A percentile compares a stretch with the other conserved stretches of the same genome.
These are phyloP conservation scores for Macrolepiota dolichaula DNA, from an alignment of 768 basidiomycete species.

Conservation along the genomic window DNA sequence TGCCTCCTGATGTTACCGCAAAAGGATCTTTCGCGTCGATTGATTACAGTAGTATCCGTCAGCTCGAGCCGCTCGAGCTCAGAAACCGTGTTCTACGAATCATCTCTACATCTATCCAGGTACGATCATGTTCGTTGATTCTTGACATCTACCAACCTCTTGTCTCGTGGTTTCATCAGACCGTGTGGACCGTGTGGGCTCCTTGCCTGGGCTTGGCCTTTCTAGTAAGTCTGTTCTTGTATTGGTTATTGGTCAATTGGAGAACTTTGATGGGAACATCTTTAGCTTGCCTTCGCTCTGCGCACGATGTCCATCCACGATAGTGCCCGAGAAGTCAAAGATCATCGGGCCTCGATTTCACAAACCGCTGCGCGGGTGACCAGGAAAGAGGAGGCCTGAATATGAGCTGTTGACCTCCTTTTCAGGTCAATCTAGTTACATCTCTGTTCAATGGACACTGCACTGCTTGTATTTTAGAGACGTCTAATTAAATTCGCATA, in stretches of 20 bases:
- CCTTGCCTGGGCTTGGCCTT: constrained; percentile 66
- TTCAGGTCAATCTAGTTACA: not conserved
- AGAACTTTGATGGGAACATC: not conserved
- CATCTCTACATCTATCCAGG: constrained; percentile 64
- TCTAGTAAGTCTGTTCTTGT: constrained; percentile 37
- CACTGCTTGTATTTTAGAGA: not conserved
- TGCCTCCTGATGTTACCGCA: constrained; percentile 47
- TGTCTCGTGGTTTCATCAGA: constrained; percentile 31
- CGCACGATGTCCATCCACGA: constrained; percentile 21
- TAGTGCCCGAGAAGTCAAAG: not conserved
- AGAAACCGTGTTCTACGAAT: constrained; percentile 45
- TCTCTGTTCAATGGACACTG: not conserved
- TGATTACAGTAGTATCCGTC: constrained; percentile 49
- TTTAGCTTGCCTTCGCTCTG: constrained; percentile 38
- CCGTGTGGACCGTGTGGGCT: constrained; percentile 70
- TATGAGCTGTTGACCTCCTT: not conserved
- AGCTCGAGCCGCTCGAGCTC: constrained; percentile 42
- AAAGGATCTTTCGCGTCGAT: constrained; percentile 43
- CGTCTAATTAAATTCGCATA: too few relatives aligned
- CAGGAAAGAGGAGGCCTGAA: constrained; percentile 4
- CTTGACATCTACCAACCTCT: constrained; percentile 10
- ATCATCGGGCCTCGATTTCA: constrained; percentile 13
- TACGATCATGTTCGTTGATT: constrained; percentile 25
- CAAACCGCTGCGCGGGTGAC: constrained; percentile 17
- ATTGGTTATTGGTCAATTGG: not conserved